Conservation (phyloP, 2,329 filamentous ascomycete species). For the Penicillium sp. region DNA sequence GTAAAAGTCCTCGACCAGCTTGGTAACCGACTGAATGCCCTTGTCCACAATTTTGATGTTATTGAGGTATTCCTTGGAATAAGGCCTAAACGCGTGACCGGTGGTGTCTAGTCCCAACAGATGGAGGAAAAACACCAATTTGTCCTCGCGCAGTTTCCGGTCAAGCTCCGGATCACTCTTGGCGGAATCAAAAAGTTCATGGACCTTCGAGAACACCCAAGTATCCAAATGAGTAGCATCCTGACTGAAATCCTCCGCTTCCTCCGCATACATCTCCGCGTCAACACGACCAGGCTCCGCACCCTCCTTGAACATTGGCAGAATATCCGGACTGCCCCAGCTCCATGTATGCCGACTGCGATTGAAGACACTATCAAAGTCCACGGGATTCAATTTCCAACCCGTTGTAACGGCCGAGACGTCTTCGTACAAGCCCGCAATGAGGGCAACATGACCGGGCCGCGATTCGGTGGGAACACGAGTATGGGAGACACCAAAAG, state of each 20-base stretch:
- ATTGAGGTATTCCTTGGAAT: slow-evolving; percentile 91
- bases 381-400: slow-evolving; percentile 97
- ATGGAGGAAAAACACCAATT: slow-evolving; percentile 93
- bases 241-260: slow-evolving; percentile 87
- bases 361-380: slow-evolving; percentile 99
- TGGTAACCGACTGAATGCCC: slow-evolving; percentile 82
- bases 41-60: slow-evolving; percentile 95
- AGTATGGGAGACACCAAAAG: slow-evolving; percentile 96
- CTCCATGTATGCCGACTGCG: slow-evolving; percentile 96
- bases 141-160: slow-evolving; percentile 76
- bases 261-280: slow-evolving; percentile 80
- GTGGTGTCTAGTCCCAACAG: slow-evolving; percentile 89
- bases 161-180: slow-evolving; percentile 77
- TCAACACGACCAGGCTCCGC: slow-evolving; percentile 86
- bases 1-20: slow-evolving; percentile 86
- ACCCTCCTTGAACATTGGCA: slow-evolving; percentile 97
- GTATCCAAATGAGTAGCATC: slow-evolving; percentile 81
- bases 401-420: slow-evolving; percentile 96
- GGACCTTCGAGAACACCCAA: slow-evolving; percentile 97
- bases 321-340: slow-evolving; percentile 97
- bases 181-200: slow-evolving; percentile 81
- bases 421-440: slow-evolving; percentile 96
- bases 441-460: slow-evolving; percentile 94
- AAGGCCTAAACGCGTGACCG: slow-evolving; percentile 84
- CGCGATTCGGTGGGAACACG: slow-evolving; percentile 95